Conservation (phyloP, 768 basidiomycete genomes). For the Suillus paluster region DNA sequence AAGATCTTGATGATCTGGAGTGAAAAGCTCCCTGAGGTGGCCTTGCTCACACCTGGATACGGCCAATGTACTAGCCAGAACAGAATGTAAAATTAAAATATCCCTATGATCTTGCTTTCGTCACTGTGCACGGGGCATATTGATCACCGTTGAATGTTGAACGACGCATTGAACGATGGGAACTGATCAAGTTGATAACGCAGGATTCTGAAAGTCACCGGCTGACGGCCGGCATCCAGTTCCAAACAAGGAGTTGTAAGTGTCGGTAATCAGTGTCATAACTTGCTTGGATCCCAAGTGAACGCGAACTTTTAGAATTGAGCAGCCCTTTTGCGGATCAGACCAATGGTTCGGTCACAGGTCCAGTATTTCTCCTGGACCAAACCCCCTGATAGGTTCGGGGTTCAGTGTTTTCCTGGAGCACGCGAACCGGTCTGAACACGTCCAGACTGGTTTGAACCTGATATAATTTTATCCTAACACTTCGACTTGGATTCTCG, state of each 20-base stretch:
- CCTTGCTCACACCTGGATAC: not conserved
- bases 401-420: constrained; percentile 7
- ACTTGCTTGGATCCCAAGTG: not conserved
- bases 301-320: constrained; percentile 13
- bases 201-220: not conserved
- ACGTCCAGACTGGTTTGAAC: not conserved
- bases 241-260: not conserved
- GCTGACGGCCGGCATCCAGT: not conserved
- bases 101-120: not conserved
- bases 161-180: not conserved
- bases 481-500: too few species aligned
- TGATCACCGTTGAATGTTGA: not conserved
- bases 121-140: not conserved
- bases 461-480: too few species aligned
- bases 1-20: not conserved
- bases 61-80: not conserved
- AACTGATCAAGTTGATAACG: too few species aligned
- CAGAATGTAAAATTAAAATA: not conserved
- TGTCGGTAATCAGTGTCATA: not conserved
- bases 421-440: not conserved
- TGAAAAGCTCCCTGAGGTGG: not conserved
- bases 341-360: not conserved
- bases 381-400: not conserved
- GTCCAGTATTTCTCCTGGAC: not conserved
- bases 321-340: constrained; percentile 7